These are phyloP conservation scores for Senna siamea DNA, from an alignment of 306 rosid species.

Conservation along the genomic window DNA sequence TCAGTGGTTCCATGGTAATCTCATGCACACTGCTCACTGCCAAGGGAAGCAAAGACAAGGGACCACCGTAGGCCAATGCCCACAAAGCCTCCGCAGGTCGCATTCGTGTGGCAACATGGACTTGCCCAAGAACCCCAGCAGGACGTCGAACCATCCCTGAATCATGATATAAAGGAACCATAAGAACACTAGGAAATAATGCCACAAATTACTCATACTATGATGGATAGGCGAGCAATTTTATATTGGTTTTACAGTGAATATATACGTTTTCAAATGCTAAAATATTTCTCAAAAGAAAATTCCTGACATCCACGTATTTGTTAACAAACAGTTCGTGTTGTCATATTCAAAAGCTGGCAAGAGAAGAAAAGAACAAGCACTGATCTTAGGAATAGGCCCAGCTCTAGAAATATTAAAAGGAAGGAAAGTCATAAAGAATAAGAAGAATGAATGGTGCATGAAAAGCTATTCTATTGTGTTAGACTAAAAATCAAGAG, in stretches of 20 bases:
- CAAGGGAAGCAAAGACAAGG: constrained; percentile 92
- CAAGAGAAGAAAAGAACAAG: constrained; percentile 35
- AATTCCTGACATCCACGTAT: constrained; percentile 9
- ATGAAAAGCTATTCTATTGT: constrained; percentile 17
- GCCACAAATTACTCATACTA: constrained; percentile 34
- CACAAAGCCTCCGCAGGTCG: constrained; percentile 86
- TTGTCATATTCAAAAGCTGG: constrained; percentile 15
- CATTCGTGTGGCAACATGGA: constrained; percentile 85
- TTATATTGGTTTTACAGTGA: constrained; percentile 20
- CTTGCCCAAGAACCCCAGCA: constrained; percentile 99
- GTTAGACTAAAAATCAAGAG: constrained; percentile 4
- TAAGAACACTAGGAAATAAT: constrained; percentile 37
- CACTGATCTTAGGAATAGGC: constrained; percentile 18
- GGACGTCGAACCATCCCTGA: constrained; percentile 90
- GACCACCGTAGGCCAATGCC: constrained; percentile 97
- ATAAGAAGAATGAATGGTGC: background rate
- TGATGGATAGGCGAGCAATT: constrained; percentile 32
- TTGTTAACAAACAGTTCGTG: constrained; percentile 22
- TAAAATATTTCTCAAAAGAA: constrained; percentile 19
- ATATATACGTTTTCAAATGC: constrained; percentile 35
- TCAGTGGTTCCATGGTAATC: constrained; percentile 77
- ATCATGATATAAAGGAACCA: constrained; percentile 39
- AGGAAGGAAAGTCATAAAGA: constrained; percentile 14
- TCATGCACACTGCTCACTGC: constrained; percentile 70
- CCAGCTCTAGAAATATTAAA: constrained; percentile 13